Evolutionary conservation across 2,329 filamentous ascomycete species (phyloP).

Genomic region (Tympanopsis confertula): DNA sequence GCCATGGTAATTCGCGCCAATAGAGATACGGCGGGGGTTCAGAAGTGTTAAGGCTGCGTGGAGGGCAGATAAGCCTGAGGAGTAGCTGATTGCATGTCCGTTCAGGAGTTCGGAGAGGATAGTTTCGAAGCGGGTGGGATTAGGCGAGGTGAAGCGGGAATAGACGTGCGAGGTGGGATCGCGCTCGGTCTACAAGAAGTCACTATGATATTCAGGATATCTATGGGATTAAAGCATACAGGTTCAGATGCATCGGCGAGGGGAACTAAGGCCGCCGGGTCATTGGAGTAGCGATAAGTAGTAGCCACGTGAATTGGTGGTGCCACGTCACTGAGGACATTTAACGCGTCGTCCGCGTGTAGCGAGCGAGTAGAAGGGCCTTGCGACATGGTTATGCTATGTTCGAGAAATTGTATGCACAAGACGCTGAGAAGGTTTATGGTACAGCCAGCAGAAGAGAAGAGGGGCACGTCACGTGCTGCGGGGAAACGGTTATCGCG

Average conservation of each 20-base stretch:
- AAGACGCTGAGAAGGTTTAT: not conserved
- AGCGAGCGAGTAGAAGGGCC: conserved; percentile 1
- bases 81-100: conserved; percentile 45
- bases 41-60: conserved; percentile 51
- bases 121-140: conserved; percentile 54
- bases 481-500: not conserved
- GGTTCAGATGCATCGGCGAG: not conserved
- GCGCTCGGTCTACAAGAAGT: too few species aligned
- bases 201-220: too few species aligned
- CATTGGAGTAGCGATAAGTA: not conserved
- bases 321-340: not conserved
- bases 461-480: not conserved
- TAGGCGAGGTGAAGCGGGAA: conserved; percentile 50
- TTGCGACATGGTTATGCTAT: too few species aligned
- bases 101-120: conserved; percentile 47
- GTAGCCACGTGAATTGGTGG: not conserved
- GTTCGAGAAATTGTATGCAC: not conserved
- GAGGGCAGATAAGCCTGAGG: conserved; percentile 56
- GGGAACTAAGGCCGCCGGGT: not conserved
- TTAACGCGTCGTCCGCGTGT: not conserved
- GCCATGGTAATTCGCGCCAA: conserved; percentile 60
- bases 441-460: not conserved
- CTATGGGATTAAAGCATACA: too few species aligned
- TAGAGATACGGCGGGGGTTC: conserved; percentile 51
- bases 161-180: too few species aligned